A percentile compares a stretch with the other conserved stretches of the same genome.
phyloP scores from a whole-genome alignment of 345 rosid genomes.

The Pelargonium nanum region DNA sequence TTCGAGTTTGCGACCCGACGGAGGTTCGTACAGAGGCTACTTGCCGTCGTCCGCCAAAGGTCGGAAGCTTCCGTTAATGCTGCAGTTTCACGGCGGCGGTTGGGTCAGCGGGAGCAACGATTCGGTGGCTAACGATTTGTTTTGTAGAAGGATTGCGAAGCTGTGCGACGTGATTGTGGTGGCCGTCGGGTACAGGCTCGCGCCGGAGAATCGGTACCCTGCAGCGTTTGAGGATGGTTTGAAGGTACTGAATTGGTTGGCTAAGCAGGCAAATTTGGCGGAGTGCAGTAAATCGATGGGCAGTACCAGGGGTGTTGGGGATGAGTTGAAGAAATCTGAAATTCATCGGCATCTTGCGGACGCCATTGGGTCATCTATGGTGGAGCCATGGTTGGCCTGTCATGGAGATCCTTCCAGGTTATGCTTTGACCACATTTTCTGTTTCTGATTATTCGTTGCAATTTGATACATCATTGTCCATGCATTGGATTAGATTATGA shows the following conservation, averaged over 20 bases:
- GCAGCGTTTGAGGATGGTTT: constrained; percentile 81
- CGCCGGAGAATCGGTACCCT: constrained; percentile 80
- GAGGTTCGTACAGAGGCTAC: constrained; percentile 58
- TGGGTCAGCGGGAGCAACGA: constrained; percentile 94
- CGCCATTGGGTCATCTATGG: constrained; percentile 79
- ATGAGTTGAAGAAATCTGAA: constrained; percentile 60
- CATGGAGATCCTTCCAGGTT: constrained; percentile 97
- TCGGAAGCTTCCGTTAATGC: constrained; percentile 55
- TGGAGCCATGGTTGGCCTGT: constrained; percentile 91
- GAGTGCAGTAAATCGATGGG: constrained; percentile 78
- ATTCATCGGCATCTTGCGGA: constrained; percentile 56
- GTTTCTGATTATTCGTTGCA: constrained; percentile 1
- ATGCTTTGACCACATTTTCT: constrained; percentile 3
- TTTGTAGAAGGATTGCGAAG: constrained; percentile 69
- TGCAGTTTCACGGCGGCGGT: constrained; percentile 96
- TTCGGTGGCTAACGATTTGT: constrained; percentile 76
- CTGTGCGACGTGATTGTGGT: constrained; percentile 80
- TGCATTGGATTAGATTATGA: background rate
- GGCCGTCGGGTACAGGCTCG: constrained; percentile 84
- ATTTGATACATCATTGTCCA: background rate
- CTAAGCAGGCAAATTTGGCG: constrained; percentile 89
- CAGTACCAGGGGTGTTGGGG: constrained; percentile 25
- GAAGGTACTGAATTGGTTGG: constrained; percentile 80
- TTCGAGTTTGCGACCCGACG: constrained; percentile 29
- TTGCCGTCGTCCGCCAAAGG: constrained; percentile 35